Base-by-base conservation (phyloP, 495 filamentous ascomycete species). In the Hypoxylon crocopeplum region DNA sequence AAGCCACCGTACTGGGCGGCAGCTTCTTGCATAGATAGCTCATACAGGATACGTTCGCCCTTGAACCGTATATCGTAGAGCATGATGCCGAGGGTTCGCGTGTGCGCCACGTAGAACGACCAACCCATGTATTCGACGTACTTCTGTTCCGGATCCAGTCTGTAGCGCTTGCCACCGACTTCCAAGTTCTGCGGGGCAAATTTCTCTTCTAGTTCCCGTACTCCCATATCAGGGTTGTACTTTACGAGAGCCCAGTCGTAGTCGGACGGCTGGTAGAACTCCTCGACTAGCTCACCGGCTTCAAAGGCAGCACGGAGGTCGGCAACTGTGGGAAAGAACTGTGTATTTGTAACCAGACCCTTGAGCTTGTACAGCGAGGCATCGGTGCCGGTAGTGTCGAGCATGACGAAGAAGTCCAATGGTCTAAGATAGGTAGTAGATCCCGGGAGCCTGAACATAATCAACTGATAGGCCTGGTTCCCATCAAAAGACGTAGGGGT, bases 61-160 rank as follows among this genome's bases (percentile, higher is more conserved):
- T 83, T 80, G 67, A 79, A 85, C 7, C 71, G 67, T 56, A 85
- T 77, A 54, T 84, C 74, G 49, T 74, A 79, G 22, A 84, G 66
- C 41, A 66, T 57, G n/a, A 84, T 47, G 6, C 80, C 81, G 0
- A 77, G 68, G 27, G 75, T 76, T 34, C 71, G 69, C 12, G 74
- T 72, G 53, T 77, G 79, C 5, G 72, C 64, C 13, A 81, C 69
- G 57, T 79, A 84, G 69, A 85, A 85, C 1, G 70, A 68, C 64
- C 82, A 85, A 20, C 78, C 82, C 71, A 84, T 76, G 76, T 77
- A 84, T 48, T 77, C 65, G 34, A 84, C 75, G 49, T 81, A 84
- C 20, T 79, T 70, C 48, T 81, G 62, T 34, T 82, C 63, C 25
- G 42, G 22, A 64, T 84, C 75, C 5, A 82, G 42, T 41, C 66